phyloP scores from a whole-genome alignment of 176 grass and related monocot species.

The Carex scoparia region DNA sequence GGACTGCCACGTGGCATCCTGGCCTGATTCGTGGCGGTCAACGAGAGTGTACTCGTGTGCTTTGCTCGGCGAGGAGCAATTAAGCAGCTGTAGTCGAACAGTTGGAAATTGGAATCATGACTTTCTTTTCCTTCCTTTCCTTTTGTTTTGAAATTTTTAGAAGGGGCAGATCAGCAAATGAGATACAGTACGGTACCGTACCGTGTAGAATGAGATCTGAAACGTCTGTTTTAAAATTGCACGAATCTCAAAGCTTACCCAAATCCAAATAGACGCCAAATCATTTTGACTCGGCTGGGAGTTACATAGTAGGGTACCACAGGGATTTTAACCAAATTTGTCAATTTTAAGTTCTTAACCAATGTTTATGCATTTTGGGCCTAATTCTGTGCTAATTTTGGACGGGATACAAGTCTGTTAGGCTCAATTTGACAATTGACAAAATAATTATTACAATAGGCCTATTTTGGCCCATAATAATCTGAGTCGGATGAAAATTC shows the following conservation, averaged over 20 bases:
- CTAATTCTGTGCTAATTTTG: not conserved
- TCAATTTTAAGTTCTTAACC: too few species aligned
- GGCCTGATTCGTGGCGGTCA: slow-evolving; percentile 8
- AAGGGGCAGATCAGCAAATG: not conserved
- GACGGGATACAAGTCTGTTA: not conserved
- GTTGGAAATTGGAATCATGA: not conserved
- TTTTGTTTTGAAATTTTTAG: not conserved
- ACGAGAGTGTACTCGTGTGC: not conserved
- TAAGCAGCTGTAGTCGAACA: not conserved
- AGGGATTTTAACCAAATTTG: too few species aligned
- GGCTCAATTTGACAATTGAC: not conserved
- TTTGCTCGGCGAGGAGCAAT: not conserved
- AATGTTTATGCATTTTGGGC: slow-evolving; percentile 1
- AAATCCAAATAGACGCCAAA: too few species aligned
- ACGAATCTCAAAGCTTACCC: too few species aligned
- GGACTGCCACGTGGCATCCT: slow-evolving; percentile 1
- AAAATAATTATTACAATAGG: not conserved
- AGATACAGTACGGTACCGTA: too few species aligned
- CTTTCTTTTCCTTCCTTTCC: not conserved
- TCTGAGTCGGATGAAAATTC: not conserved
- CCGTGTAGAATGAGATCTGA: too few species aligned
- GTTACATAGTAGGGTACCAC: too few species aligned
- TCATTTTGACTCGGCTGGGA: too few species aligned
- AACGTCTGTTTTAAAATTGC: too few species aligned
- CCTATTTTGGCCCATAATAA: not conserved